Conservation (phyloP, 140 eudicot genomes). For the Cichorium intybus region DNA sequence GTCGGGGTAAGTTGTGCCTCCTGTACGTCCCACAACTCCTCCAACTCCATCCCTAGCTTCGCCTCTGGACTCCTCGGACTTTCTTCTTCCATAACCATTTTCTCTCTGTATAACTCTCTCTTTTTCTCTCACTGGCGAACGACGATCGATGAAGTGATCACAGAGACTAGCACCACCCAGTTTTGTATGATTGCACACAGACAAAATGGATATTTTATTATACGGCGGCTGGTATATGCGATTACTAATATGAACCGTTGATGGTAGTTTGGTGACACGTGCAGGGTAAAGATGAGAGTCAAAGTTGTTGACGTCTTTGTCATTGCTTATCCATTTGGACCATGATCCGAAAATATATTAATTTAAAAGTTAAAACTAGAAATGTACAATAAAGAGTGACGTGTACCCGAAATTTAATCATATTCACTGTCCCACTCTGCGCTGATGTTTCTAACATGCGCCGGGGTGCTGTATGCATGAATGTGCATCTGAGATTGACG, state of each 20-base stretch:
- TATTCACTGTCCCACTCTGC: background rate
- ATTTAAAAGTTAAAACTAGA: background rate
- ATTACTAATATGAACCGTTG: constrained; percentile 15
- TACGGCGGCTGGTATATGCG: constrained; percentile 1
- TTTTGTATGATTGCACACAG: constrained; percentile 32
- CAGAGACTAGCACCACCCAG: background rate
- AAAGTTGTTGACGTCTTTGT: constrained; percentile 6
- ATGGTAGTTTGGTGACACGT: constrained; percentile 17
- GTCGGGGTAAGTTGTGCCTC: constrained; percentile 82
- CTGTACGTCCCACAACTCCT: constrained; percentile 80
- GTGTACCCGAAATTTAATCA: constrained; percentile 3
- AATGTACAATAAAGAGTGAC: background rate
- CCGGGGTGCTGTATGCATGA: constrained; percentile 14
- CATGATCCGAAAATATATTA: constrained; percentile 17
- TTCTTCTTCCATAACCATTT: constrained; percentile 42
- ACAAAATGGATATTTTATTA: constrained; percentile 10
- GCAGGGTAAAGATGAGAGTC: constrained; percentile 21
- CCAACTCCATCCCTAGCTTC: constrained; percentile 74
- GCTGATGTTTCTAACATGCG: constrained; percentile 25
- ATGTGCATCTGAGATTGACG: constrained; percentile 13
- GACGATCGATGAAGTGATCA: constrained; percentile 16
- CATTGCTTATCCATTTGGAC: constrained; percentile 32
- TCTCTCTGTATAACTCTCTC: constrained; percentile 22
- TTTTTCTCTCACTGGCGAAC: constrained; percentile 18
- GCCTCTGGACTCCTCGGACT: constrained; percentile 81